These are phyloP conservation scores for Magnaporthales sp. DNA, from an alignment of 2,329 filamentous ascomycete species.

Conservation along the genomic window DNA sequence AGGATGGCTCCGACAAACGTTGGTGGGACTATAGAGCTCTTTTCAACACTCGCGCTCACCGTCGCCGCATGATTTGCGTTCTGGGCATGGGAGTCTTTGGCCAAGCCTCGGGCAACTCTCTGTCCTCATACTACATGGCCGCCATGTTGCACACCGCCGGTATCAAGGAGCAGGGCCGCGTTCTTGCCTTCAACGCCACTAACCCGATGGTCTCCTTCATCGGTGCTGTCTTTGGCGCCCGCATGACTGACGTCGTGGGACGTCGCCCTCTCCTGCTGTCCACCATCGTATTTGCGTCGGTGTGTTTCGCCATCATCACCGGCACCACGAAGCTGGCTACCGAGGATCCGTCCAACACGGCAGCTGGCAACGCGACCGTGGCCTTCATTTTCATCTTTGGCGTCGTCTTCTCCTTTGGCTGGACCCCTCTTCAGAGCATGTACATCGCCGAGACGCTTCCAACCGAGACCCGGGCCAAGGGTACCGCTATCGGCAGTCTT, in stretches of 20 bases:
- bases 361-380: constrained; percentile 30
- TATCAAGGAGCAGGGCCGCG: constrained; percentile 35
- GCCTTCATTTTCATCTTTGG: constrained; percentile 46
- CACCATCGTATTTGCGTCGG: constrained; percentile 33
- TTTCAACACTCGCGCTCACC: constrained; percentile 26
- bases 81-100: constrained; percentile 32
- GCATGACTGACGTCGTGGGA: constrained; percentile 47
- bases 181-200: constrained; percentile 41
- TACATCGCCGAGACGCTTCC: constrained; percentile 37
- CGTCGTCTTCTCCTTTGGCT: constrained; percentile 41
- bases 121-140: constrained; percentile 37
- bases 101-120: constrained; percentile 32
- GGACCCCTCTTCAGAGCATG: constrained; percentile 39
- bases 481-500: constrained; percentile 33
- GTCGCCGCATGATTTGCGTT: constrained; percentile 31
- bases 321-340: constrained; percentile 35
- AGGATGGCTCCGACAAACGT: constrained; percentile 31
- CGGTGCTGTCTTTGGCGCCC: constrained; percentile 42
- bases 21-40: constrained; percentile 37
- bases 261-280: constrained; percentile 44
- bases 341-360: constrained; percentile 22
- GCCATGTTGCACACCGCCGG: constrained; percentile 42
- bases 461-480: constrained; percentile 34
- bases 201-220: constrained; percentile 44
- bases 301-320: constrained; percentile 39